Base-by-base conservation (phyloP, 257 asterid species). In the Solanum okadae region DNA sequence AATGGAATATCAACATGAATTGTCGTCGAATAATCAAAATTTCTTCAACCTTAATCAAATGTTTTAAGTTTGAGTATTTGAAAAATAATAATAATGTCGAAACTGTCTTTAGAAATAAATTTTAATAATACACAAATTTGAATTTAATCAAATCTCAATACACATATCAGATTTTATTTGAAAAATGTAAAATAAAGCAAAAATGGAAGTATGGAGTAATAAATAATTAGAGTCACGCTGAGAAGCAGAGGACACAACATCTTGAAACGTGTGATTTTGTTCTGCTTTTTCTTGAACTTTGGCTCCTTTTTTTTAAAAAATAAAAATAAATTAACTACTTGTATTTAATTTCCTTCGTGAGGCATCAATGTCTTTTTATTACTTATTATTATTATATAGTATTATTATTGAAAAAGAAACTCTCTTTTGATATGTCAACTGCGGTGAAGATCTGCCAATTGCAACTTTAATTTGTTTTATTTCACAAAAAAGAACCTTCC, bases 251-350 rank as follows among this genome's bases (percentile, higher is more conserved):
- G 77, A 83, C 86, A 23, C 67, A 42, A 83, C 63, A 84, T 87
- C 92, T 90, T 88, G 90, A 79, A 72, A 84, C 87, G 77, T 88
- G 91, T 84, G 91, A 67, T 14, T 22, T 8, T 71, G 68, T 88
- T 56, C 61, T 49, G 86, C 67, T 84, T 88, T 86, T 87, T 87
- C 88, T 89, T 71, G 86, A 52, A 81, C 86, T 88, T 81, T 33
- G 88, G 88, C 86, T 76, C 59, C 70, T 59, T 78, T 44, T 13
- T 71, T 15, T 10, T 29, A 31, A 70, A 14, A 15, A 3, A 20
- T 1, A 22, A 34, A 79, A 25, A 12, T n/a, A 13, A 63, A 63
- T 63, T 63, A 63, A 34, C 59, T 34, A 37, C 70, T 20, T 34
- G 14, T 86, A 65, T 42, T 27, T 46, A 40, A 78, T 34, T 56